phyloP scores from a whole-genome alignment of 2,329 filamentous ascomycete genomes.

The Aspergillus ochraceus region DNA sequence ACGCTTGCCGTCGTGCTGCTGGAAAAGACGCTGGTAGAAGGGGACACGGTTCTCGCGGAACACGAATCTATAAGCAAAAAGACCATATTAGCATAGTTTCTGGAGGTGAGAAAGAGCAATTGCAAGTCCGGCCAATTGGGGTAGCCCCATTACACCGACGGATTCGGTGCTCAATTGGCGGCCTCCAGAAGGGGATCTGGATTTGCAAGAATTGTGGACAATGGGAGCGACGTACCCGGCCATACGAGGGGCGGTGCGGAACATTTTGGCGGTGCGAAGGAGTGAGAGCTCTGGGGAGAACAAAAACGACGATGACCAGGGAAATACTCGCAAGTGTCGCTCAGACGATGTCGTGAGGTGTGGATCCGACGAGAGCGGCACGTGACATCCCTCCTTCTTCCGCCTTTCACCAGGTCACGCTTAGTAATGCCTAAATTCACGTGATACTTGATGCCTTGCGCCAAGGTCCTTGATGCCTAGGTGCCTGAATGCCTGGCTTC shows the following conservation, averaged over 20 bases:
- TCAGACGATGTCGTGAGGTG: slow-evolving; percentile 31
- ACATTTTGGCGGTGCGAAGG: slow-evolving; percentile 39
- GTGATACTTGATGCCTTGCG: slow-evolving; percentile 13
- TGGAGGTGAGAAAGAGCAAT: neutral
- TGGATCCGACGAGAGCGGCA: slow-evolving; percentile 26
- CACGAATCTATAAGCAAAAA: slow-evolving; percentile 45
- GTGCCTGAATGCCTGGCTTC: slow-evolving; percentile 3
- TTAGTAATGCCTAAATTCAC: slow-evolving; percentile 26
- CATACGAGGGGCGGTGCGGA: slow-evolving; percentile 44
- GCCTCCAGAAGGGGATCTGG: slow-evolving; percentile 4
- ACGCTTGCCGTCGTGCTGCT: slow-evolving; percentile 65
- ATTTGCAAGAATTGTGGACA: neutral
- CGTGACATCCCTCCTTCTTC: slow-evolving; percentile 34
- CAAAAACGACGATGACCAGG: slow-evolving; percentile 27
- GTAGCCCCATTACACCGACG: slow-evolving; percentile 9
- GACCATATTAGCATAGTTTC: slow-evolving; percentile 19
- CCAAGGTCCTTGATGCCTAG: neutral
- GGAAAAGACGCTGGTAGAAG: slow-evolving; percentile 66
- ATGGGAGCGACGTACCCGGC: slow-evolving; percentile 39
- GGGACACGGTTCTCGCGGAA: slow-evolving; percentile 68
- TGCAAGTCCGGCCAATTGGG: slow-evolving; percentile 20
- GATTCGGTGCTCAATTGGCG: slow-evolving; percentile 20
- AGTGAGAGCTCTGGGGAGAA: slow-evolving; percentile 23
- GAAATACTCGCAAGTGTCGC: slow-evolving; percentile 19
- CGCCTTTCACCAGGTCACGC: slow-evolving; percentile 25